A percentile compares a stretch with the other conserved stretches of the same genome.
Conservation (phyloP, 768 basidiomycete species). For the Boletus coccyginus region DNA sequence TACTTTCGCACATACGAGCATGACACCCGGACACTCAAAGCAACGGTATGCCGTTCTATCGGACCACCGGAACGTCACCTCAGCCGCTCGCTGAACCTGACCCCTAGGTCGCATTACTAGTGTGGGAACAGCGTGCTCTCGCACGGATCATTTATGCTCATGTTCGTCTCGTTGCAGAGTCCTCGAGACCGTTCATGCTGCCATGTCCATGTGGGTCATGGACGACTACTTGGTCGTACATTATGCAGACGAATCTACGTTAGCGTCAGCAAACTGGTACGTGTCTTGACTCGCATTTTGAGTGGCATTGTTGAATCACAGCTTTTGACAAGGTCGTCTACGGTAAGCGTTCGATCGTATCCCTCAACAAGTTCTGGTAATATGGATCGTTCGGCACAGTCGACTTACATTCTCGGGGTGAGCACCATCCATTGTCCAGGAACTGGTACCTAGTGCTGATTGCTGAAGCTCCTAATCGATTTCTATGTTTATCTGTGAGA, state of each 20-base stretch:
- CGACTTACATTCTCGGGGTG: slow-evolving; percentile 24
- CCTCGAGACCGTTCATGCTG: slow-evolving; percentile 22
- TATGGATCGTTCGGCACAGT: slow-evolving; percentile 1
- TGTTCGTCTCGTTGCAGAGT: slow-evolving; percentile 1
- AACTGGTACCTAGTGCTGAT: neutral
- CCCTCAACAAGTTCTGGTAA: neutral
- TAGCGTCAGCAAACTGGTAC: slow-evolving; percentile 21
- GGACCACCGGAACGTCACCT: neutral
- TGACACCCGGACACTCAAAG: slow-evolving; percentile 18
- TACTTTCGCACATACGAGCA: slow-evolving; percentile 25
- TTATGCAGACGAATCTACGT: slow-evolving; percentile 9
- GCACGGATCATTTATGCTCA: neutral
- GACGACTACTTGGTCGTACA: slow-evolving; percentile 23
- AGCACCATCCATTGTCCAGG: neutral
- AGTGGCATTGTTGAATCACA: neutral
- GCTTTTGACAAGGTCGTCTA: slow-evolving; percentile 8
- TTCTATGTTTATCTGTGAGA: slow-evolving; percentile 27
- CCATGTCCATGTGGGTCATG: slow-evolving; percentile 21
- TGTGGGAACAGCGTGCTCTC: slow-evolving; percentile 4
- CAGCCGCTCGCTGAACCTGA: neutral
- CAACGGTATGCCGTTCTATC: slow-evolving; percentile 14
- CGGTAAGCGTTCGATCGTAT: slow-evolving; percentile 11
- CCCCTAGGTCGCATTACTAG: slow-evolving; percentile 19
- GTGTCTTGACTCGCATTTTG: slow-evolving; percentile 1
- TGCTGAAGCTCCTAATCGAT: slow-evolving; percentile 22